Percentiles rank a stretch among this genome's conserved stretches.
phyloP scores from a whole-genome alignment of 345 rosid genomes.

The Sisymbrium irio region DNA sequence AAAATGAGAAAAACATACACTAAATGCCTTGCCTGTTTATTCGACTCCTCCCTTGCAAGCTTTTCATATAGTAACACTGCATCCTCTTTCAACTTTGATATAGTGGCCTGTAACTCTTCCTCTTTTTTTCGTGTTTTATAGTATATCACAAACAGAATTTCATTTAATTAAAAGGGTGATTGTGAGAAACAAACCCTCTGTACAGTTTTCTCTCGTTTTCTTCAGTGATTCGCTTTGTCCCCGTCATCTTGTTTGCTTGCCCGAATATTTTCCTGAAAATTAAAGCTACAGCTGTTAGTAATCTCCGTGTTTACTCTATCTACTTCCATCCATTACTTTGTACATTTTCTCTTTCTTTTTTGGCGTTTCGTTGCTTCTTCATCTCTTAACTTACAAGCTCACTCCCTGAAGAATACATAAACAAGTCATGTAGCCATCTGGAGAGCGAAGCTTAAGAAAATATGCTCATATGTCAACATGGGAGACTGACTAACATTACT shows the following conservation, averaged over 20 bases:
- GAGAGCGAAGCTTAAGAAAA: background rate
- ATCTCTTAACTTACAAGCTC: constrained; percentile 39
- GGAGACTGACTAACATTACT: constrained; percentile 41
- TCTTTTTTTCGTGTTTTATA: constrained; percentile 46
- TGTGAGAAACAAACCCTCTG: background rate
- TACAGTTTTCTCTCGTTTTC: constrained; percentile 79
- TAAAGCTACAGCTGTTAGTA: background rate
- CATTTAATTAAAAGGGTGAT: background rate
- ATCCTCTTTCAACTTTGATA: constrained; percentile 45
- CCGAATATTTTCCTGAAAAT: constrained; percentile 66
- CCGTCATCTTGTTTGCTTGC: constrained; percentile 58
- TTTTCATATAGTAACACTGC: constrained; percentile 50
- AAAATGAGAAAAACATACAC: background rate
- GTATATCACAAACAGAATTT: background rate
- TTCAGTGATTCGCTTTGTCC: constrained; percentile 55
- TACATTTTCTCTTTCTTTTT: constrained; percentile 73
- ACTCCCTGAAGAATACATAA: constrained; percentile 44
- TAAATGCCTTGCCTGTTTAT: constrained; percentile 49
- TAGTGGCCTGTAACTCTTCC: constrained; percentile 40
- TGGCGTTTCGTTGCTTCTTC: constrained; percentile 51
- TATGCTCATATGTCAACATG: constrained; percentile 28
- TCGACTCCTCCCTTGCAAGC: constrained; percentile 55
- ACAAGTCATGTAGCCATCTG: background rate
- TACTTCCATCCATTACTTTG: background rate
- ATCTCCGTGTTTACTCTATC: background rate